These are phyloP conservation scores for Macadamia integrifolia DNA, from an alignment of 164 flowering plant species.

Conservation along the genomic window DNA sequence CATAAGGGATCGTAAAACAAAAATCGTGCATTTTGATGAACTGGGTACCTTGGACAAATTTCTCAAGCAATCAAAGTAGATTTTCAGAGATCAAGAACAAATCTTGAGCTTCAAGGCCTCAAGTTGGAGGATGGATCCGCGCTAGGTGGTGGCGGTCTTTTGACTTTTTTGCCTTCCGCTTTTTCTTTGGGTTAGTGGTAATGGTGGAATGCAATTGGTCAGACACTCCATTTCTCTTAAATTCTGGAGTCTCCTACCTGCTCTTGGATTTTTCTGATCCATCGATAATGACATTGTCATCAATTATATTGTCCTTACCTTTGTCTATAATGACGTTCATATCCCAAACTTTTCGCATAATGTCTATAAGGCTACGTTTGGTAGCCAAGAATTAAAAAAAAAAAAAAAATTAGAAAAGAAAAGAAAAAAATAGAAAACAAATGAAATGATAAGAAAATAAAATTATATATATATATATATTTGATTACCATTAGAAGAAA, in stretches of 20 bases:
- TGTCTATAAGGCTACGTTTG: too few species aligned
- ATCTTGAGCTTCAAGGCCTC: not conserved
- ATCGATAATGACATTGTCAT: not conserved
- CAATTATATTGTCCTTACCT: not conserved
- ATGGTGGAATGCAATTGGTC: not conserved
- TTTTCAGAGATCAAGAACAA: not conserved
- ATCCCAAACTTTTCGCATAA: not conserved
- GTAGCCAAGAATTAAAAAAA: too few species aligned
- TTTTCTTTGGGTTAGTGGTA: too few species aligned
- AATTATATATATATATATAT: too few species aligned
- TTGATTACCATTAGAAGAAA: too few species aligned
- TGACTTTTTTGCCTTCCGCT: too few species aligned
- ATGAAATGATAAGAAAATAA: too few species aligned
- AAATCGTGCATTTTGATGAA: slow-evolving; percentile 80
- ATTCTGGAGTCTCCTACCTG: not conserved
- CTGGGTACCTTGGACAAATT: slow-evolving; percentile 12
- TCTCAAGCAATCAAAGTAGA: not conserved
- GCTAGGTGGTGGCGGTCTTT: too few species aligned
- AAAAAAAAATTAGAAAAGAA: too few species aligned
- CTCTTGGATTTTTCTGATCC: not conserved
- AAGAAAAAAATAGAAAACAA: too few species aligned
- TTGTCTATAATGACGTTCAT: not conserved
- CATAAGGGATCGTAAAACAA: slow-evolving; percentile 94
- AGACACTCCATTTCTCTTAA: not conserved
- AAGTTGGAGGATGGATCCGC: slow-evolving; percentile 1